A percentile compares a stretch with the other conserved stretches of the same genome.
phyloP scores from a whole-genome alignment of 148 eudicot species.

The Vaccinium vitisidaea region DNA sequence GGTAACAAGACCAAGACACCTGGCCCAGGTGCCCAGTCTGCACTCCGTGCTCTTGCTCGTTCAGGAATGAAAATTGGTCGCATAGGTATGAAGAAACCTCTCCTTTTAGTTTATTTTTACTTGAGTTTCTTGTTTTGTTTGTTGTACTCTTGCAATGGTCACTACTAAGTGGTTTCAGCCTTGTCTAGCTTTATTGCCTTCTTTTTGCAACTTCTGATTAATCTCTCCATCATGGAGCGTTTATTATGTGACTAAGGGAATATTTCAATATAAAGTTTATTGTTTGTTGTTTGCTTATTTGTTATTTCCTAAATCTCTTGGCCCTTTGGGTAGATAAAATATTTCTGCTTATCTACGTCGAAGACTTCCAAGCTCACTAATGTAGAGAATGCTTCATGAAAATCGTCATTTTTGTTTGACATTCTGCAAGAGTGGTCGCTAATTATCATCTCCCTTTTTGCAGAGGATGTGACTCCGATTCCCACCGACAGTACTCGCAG shows the following conservation, averaged over 20 bases:
- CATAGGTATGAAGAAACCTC: conserved; percentile 9
- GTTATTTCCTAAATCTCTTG: background rate
- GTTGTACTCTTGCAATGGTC: background rate
- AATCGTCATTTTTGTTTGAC: background rate
- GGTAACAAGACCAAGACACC: conserved; percentile 25
- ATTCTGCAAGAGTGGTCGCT: background rate
- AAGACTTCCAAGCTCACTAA: background rate
- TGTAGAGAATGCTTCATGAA: background rate
- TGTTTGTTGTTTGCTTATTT: background rate
- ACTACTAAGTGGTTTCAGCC: background rate
- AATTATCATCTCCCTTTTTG: background rate
- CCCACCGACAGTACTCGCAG: conserved; percentile 65
- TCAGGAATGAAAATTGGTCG: conserved; percentile 26
- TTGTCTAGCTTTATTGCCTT: background rate
- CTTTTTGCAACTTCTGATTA: background rate
- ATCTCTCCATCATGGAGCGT: background rate
- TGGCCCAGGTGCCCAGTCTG: conserved; percentile 28
- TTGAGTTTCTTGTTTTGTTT: background rate
- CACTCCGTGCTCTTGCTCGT: conserved; percentile 23
- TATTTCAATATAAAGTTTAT: background rate
- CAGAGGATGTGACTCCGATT: conserved; percentile 94
- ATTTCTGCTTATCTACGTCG: background rate
- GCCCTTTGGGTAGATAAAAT: background rate
- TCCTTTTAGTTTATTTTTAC: background rate
- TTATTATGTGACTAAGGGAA: background rate